Conservation (phyloP, 306 rosid genomes). For the Acacia acuminata region DNA sequence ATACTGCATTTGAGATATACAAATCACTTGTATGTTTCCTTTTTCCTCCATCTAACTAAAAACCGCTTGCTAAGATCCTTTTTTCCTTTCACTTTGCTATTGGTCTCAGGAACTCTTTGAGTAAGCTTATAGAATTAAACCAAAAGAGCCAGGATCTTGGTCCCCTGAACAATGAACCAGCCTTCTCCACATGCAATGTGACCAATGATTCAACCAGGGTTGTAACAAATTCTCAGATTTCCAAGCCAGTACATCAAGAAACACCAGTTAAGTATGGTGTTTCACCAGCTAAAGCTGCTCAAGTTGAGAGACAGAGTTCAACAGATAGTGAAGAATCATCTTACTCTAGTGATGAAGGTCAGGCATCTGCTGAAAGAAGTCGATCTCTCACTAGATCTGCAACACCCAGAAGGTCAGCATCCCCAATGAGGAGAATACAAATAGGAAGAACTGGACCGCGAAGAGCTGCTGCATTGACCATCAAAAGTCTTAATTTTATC, state of each 20-base stretch:
- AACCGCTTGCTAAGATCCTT: conserved; percentile 11
- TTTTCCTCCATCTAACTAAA: conserved; percentile 8
- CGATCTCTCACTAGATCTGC: conserved; percentile 73
- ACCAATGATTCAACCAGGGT: conserved; percentile 36
- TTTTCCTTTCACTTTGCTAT: conserved; percentile 25
- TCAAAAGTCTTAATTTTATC: conserved; percentile 77
- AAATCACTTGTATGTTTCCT: conserved; percentile 7
- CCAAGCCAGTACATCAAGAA: conserved; percentile 45
- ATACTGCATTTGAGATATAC: not conserved
- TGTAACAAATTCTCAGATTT: conserved; percentile 35
- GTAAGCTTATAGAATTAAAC: conserved; percentile 55
- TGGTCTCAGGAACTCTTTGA: conserved; percentile 59
- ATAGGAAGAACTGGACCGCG: conserved; percentile 90
- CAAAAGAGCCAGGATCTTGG: conserved; percentile 38
- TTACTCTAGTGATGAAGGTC: conserved; percentile 69
- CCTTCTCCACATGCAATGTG: conserved; percentile 29
- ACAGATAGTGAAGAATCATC: conserved; percentile 77
- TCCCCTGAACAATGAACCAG: conserved; percentile 43
- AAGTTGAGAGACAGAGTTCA: conserved; percentile 72
- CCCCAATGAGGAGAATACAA: conserved; percentile 96
- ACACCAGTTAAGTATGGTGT: conserved; percentile 77
- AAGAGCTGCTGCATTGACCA: conserved; percentile 82
- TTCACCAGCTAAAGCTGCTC: conserved; percentile 94
- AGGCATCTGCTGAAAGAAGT: conserved; percentile 76
- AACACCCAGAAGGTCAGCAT: conserved; percentile 87